Conservation (phyloP, 352 stramenopile species). For the Phytophthora rubi region DNA sequence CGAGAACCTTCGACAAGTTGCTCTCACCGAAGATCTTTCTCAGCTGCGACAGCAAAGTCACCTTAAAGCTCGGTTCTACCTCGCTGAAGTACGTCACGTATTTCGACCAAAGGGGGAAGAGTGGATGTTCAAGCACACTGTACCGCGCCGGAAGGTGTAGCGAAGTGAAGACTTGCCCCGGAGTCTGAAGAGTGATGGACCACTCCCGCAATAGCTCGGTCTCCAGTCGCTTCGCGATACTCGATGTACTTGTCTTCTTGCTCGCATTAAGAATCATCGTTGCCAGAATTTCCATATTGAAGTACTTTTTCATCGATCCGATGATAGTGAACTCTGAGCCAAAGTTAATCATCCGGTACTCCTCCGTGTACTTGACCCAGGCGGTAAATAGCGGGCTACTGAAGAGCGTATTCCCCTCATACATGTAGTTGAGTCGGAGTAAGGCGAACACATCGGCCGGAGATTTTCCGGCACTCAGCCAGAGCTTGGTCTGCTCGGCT, state of each 20-base stretch:
- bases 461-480: background rate
- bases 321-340: constrained; percentile 9
- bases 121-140: constrained; percentile 4
- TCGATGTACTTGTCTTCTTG: constrained; percentile 7
- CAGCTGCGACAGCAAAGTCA: constrained; percentile 6
- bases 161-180: constrained; percentile 4
- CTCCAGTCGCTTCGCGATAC: constrained; percentile 9
- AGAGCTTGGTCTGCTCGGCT: constrained; percentile 12
- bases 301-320: constrained; percentile 8
- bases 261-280: constrained; percentile 12
- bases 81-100: constrained; percentile 10
- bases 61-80: constrained; percentile 6
- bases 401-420: background rate
- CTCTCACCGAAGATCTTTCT: constrained; percentile 9
- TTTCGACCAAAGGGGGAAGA: constrained; percentile 19
- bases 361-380: constrained; percentile 11
- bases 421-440: background rate
- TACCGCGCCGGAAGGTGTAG: constrained; percentile 4
- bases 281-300: constrained; percentile 7
- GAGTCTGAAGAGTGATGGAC: background rate
- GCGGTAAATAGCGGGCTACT: constrained; percentile 6
- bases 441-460: constrained; percentile 5
- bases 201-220: constrained; percentile 15
- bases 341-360: constrained; percentile 14
- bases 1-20: constrained; percentile 11